Base-by-base conservation (phyloP, 2,329 filamentous ascomycete species). In the Colletotrichum sp. region DNA sequence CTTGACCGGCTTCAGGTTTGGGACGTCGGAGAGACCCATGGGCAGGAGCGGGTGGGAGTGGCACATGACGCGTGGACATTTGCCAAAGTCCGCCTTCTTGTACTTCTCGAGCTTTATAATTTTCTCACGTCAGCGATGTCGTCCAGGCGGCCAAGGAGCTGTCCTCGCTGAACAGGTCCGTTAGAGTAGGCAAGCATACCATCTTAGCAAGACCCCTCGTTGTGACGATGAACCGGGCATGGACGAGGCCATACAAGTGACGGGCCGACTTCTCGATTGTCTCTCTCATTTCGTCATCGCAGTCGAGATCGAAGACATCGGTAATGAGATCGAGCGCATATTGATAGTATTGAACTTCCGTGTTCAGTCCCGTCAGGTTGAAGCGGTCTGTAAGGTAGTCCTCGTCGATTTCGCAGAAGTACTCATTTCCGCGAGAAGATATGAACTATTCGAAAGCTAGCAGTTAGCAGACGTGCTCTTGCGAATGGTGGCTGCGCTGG, bases 341-440 rank as follows among this genome's bases (percentile, higher is more conserved):
- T 86, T 99, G 97, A 82, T 99, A 99, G 88, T 99, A 98, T 82
- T 98, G 95, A 16, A 99, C 97, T 84, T 99, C 97, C 43, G 95
- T 96, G 86, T 99, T 98, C 67, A 99, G 91, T 48, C 97, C 97
- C 1, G 97, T 99, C 77, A 99, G 89, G 87, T 99, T 99, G 91
- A 99, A 99, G 67, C 97, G 93, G 85, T 99, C 97, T 67, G 96
- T 99, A 63, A 99, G 91, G 86, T 99, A 99, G 82, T 99, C 97
- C 85, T 99, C 97, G 86, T 99, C 97, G 82, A 99, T 99, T 84
- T 99, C 97, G 91, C 97, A 99, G 82, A 99, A 99, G 87, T 99
- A 99, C 85, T 99, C 97, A 86, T 99, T 99, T 79, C 97, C 97
- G 72, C 97, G 92, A 7, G 96, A 98, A 6, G 96, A 98, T 81